These are phyloP conservation scores for Rhinocladiella mackenziei DNA, from an alignment of 2,329 filamentous ascomycete species.

Conservation along the genomic window DNA sequence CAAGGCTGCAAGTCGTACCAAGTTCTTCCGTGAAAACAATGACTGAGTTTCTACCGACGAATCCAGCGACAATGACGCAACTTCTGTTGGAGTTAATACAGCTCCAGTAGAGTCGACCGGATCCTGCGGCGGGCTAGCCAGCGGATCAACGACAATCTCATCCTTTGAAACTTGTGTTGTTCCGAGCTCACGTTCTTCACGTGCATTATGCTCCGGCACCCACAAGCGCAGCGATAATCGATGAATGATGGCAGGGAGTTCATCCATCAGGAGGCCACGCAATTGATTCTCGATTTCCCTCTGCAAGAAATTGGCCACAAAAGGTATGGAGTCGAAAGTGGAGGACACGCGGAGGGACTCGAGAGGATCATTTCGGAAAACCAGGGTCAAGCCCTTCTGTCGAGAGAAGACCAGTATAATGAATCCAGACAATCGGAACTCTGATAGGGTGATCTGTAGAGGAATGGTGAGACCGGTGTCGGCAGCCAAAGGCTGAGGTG, in stretches of 20 bases:
- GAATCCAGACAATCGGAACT: constrained; percentile 93
- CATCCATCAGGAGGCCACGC: constrained; percentile 93
- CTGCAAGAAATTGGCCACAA: constrained; percentile 94
- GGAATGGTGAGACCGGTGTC: constrained; percentile 87
- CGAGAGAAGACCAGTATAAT: constrained; percentile 97
- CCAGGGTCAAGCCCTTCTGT: constrained; percentile 91
- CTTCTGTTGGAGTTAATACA: constrained; percentile 67
- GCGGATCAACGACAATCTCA: constrained; percentile 69
- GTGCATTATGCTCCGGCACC: constrained; percentile 77
- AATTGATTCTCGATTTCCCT: constrained; percentile 92
- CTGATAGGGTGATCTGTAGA: constrained; percentile 92
- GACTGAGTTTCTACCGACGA: constrained; percentile 77
- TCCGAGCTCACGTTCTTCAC: constrained; percentile 56
- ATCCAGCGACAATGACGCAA: constrained; percentile 74
- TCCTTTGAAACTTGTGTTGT: constrained; percentile 51
- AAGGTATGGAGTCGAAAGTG: constrained; percentile 97
- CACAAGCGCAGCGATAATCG: constrained; percentile 81
- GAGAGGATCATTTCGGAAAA: constrained; percentile 96
- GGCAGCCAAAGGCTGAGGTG: constrained; percentile 85
- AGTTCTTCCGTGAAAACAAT: constrained; percentile 91
- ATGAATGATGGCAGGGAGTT: constrained; percentile 93
- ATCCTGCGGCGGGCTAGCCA: constrained; percentile 74
- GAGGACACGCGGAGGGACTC: constrained; percentile 98
- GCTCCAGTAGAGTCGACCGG: constrained; percentile 78
- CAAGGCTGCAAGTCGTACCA: constrained; percentile 75